These are phyloP conservation scores for Aspergillus sclerotialis DNA, from an alignment of 2,329 filamentous ascomycete species.

Conservation along the genomic window DNA sequence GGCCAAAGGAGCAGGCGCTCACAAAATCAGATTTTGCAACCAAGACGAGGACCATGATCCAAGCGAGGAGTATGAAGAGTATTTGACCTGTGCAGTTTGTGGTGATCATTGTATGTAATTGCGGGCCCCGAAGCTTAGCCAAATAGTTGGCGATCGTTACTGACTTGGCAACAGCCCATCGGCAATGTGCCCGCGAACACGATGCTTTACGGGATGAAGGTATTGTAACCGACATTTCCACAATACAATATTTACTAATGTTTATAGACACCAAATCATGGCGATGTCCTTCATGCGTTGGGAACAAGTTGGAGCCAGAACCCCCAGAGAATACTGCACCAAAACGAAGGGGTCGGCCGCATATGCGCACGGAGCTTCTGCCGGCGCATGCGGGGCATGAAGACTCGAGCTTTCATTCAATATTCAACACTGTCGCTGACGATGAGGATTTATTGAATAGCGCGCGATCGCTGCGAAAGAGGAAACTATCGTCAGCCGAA, in stretches of 20 bases:
- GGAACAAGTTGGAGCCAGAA: conserved; percentile 31
- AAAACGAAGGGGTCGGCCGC: conserved; percentile 56
- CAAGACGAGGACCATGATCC: conserved; percentile 78
- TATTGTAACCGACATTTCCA: conserved; percentile 29
- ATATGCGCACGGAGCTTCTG: conserved; percentile 64
- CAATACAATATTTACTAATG: conserved; percentile 17
- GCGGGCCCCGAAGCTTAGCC: conserved; percentile 11
- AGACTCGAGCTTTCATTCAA: conserved; percentile 65
- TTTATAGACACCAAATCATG: conserved; percentile 50
- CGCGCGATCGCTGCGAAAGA: conserved; percentile 71
- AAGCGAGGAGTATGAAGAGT: conserved; percentile 71
- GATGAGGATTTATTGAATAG: conserved; percentile 69
- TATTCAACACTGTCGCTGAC: conserved; percentile 66
- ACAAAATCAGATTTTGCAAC: conserved; percentile 63
- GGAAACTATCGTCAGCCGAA: conserved; percentile 69
- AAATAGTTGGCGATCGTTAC: conserved; percentile 15
- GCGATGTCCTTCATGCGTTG: conserved; percentile 55
- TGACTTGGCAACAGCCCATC: conserved; percentile 64
- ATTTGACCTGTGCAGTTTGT: conserved; percentile 69
- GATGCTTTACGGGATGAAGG: conserved; percentile 57
- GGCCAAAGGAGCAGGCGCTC: conserved; percentile 19
- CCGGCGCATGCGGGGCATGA: conserved; percentile 59
- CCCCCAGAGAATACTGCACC: conserved; percentile 16
- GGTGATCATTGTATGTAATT: conserved; percentile 68
- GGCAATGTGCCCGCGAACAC: conserved; percentile 75